These are phyloP conservation scores for Melampsora larici-populina DNA, from an alignment of 1,284 basidiomycete genomes.

Conservation along the genomic window DNA sequence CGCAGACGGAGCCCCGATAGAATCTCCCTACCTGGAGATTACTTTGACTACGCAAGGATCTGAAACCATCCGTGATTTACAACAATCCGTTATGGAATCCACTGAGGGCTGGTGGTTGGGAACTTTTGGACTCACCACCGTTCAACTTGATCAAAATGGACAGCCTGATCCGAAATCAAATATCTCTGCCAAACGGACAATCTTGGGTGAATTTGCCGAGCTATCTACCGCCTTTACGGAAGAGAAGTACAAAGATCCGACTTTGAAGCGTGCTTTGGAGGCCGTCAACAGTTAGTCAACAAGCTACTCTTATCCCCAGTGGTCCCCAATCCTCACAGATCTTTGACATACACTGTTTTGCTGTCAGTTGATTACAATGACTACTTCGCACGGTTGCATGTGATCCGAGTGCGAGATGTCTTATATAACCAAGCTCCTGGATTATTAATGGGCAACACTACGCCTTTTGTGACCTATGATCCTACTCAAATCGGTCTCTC, in stretches of 20 bases:
- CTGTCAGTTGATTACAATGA: conserved; percentile 45
- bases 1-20: not conserved
- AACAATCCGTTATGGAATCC: conserved; percentile 48
- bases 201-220: conserved; percentile 41
- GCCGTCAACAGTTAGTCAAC: conserved; percentile 26
- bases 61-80: conserved; percentile 49
- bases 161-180: conserved; percentile 18
- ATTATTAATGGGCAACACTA: conserved; percentile 44
- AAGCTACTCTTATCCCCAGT: not conserved
- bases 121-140: conserved; percentile 48
- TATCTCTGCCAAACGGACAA: not conserved
- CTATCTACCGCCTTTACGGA: conserved; percentile 23
- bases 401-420: conserved; percentile 48
- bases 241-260: conserved; percentile 34
- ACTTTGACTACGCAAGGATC: conserved; percentile 43
- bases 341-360: not conserved
- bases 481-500: conserved; percentile 46
- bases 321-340: not conserved
- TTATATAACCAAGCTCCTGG: conserved; percentile 45
- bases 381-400: conserved; percentile 46
- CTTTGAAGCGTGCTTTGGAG: conserved; percentile 26
- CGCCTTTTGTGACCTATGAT: conserved; percentile 46
- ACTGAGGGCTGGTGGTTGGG: conserved; percentile 53
- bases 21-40: conserved; percentile 43
- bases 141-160: conserved; percentile 45